These are phyloP conservation scores for Wallacemonas collosoma DNA, from an alignment of 208 protist genomes.

Conservation along the genomic window DNA sequence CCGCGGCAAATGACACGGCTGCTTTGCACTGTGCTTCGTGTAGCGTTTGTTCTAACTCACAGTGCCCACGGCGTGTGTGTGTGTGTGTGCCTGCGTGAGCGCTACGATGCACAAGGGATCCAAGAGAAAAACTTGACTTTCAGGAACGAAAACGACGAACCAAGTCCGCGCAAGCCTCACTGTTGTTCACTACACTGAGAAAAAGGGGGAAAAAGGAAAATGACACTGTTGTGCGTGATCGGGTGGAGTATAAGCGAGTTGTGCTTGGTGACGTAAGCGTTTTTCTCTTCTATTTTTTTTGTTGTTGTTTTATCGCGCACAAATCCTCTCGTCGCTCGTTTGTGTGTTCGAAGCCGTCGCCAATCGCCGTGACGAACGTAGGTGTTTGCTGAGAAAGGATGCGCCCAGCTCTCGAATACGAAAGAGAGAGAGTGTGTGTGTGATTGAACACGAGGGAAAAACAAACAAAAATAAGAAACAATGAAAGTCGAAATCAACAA, in stretches of 20 bases:
- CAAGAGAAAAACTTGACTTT: neutral
- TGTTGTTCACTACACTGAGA: neutral
- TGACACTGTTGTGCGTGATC: no score
- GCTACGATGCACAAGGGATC: neutral
- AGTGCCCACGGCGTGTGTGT: neutral
- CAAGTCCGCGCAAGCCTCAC: neutral
- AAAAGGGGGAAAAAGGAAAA: neutral
- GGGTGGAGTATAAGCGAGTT: no score
- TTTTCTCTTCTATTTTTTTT: neutral
- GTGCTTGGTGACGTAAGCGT: no score
- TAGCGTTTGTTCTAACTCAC: neutral
- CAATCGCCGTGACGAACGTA: no score
- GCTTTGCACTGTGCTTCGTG: no score
- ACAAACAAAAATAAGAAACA: neutral
- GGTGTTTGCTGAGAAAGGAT: no score
- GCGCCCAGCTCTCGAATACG: neutral
- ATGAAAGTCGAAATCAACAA: no score
- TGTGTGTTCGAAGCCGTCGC: no score
- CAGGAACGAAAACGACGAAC: neutral
- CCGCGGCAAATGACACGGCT: no score
- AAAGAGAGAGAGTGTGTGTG: neutral
- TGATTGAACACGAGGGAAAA: neutral
- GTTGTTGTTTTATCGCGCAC: neutral
- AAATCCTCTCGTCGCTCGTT: no score
- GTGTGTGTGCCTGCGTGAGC: neutral